These are phyloP conservation scores for Voacanga thouarsii DNA, from an alignment of 257 asterid species.

Conservation along the genomic window DNA sequence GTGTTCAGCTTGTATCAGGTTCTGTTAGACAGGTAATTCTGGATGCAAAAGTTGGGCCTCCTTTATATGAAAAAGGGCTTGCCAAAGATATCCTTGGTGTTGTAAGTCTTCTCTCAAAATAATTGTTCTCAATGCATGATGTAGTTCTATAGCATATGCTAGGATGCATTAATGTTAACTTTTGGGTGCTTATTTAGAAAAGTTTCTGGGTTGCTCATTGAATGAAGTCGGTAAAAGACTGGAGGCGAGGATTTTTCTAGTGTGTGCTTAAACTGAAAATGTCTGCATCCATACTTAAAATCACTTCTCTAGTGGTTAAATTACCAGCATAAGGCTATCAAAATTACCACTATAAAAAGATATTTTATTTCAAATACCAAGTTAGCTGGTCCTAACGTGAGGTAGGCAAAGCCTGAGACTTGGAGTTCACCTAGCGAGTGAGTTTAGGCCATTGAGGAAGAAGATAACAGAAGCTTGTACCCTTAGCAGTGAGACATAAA, in stretches of 20 bases:
- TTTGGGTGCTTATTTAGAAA: neutral
- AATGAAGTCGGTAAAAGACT: neutral
- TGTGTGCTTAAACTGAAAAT: neutral
- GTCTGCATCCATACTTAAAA: neutral
- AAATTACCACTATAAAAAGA: neutral
- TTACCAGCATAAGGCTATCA: neutral
- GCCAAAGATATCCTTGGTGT: constrained; percentile 70
- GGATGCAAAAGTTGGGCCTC: constrained; percentile 95
- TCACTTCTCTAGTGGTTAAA: neutral
- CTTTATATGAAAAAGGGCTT: constrained; percentile 66
- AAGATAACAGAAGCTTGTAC: neutral
- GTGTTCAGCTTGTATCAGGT: constrained; percentile 65
- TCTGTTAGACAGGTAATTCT: constrained; percentile 78
- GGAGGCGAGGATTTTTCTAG: neutral
- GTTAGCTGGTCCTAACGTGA: neutral
- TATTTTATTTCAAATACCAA: neutral
- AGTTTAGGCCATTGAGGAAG: neutral
- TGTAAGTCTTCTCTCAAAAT: constrained; percentile 42
- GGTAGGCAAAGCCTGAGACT: neutral
- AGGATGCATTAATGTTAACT: neutral
- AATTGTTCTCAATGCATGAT: neutral
- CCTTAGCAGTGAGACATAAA: no score
- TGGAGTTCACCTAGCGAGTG: neutral
- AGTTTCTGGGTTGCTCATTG: neutral
- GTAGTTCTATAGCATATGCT: neutral